Percentiles rank a stretch among this genome's conserved stretches.
phyloP scores from a whole-genome alignment of 768 basidiomycete genomes.

The Kwoniella bestiolae region DNA sequence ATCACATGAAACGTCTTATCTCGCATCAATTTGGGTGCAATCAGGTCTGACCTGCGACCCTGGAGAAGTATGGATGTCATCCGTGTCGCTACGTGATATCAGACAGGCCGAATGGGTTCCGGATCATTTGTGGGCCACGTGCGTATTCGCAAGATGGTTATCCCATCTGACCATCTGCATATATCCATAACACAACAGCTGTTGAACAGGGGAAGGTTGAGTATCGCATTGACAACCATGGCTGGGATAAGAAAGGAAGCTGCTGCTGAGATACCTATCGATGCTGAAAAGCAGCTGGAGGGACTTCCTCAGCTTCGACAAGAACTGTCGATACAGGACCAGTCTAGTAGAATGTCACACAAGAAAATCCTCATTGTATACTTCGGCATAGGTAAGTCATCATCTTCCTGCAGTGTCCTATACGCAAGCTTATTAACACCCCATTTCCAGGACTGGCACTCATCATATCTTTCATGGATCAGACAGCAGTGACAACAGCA shows the following conservation, averaged over 20 bases:
- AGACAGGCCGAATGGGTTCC: no score
- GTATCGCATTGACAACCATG: background rate
- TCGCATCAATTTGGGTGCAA: no score
- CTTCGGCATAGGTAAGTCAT: constrained; percentile 41
- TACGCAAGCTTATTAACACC: background rate
- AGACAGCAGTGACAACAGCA: constrained; percentile 47
- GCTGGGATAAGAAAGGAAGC: background rate
- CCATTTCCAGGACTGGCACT: constrained; percentile 37
- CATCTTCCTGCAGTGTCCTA: no score
- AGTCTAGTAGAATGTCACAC: constrained; percentile 34
- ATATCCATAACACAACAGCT: no score
- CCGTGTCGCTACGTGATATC: no score
- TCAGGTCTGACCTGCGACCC: no score
- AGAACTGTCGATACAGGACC: constrained; percentile 36
- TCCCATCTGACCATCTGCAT: no score
- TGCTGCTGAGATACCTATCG: background rate
- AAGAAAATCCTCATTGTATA: constrained; percentile 42
- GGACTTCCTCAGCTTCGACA: background rate
- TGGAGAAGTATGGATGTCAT: no score
- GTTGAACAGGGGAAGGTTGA: no score
- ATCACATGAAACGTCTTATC: background rate
- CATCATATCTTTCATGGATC: constrained; percentile 52
- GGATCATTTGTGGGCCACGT: no score
- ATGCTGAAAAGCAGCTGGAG: background rate
- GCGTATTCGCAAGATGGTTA: no score